phyloP scores from a whole-genome alignment of 352 stramenopile genomes.

The Phytophthora multivora region DNA sequence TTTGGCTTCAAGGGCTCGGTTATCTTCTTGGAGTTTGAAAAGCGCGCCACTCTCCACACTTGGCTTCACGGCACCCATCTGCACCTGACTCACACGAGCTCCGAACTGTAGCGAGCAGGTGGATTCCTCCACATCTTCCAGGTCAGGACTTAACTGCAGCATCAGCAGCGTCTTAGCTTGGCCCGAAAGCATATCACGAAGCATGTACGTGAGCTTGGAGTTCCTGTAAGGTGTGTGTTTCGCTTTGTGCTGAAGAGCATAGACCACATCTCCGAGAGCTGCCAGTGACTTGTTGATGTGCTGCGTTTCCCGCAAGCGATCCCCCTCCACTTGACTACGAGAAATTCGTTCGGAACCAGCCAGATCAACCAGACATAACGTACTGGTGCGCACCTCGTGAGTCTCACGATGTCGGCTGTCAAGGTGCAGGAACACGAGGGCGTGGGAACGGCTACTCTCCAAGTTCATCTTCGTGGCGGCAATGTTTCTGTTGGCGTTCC shows the following conservation, averaged over 20 bases:
- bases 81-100: slow-evolving; percentile 87
- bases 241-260: slow-evolving; percentile 89
- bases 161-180: slow-evolving; percentile 94
- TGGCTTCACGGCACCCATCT: slow-evolving; percentile 83
- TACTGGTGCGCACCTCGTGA: slow-evolving; percentile 76
- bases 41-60: slow-evolving; percentile 84
- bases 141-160: slow-evolving; percentile 88
- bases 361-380: slow-evolving; percentile 98
- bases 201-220: slow-evolving; percentile 95
- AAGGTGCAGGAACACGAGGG: slow-evolving; percentile 81
- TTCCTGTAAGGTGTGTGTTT: slow-evolving; percentile 96
- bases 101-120: slow-evolving; percentile 91
- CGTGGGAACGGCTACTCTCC: slow-evolving; percentile 86
- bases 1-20: slow-evolving; percentile 48
- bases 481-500: slow-evolving; percentile 84
- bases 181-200: slow-evolving; percentile 91
- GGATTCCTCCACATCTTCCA: slow-evolving; percentile 83
- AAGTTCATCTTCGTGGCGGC: slow-evolving; percentile 87
- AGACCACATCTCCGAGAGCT: slow-evolving; percentile 97
- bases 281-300: slow-evolving; percentile 99
- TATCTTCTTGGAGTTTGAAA: slow-evolving; percentile 74
- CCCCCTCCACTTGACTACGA: slow-evolving; percentile 81
- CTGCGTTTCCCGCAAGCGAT: slow-evolving; percentile 95
- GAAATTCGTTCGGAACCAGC: slow-evolving; percentile 96
- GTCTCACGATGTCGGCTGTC: slow-evolving; percentile 75